Percentiles rank a stretch among this genome's conserved stretches.
These are phyloP conservation scores for Trametes maxima DNA, from an alignment of 768 basidiomycete species.

Conservation along the genomic window DNA sequence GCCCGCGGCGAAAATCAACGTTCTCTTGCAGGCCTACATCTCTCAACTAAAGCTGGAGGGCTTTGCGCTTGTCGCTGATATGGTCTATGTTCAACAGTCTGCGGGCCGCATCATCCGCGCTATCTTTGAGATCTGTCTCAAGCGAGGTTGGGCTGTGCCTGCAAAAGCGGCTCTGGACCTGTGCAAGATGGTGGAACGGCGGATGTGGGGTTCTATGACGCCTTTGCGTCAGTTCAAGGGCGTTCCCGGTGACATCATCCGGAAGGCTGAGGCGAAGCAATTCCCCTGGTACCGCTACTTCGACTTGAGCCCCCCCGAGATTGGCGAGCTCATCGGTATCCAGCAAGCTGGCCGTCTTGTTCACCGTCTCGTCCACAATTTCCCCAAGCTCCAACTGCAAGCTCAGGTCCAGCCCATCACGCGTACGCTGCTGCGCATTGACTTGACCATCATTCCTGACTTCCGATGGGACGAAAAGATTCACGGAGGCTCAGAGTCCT, in stretches of 20 bases:
- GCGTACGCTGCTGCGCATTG: slow-evolving; percentile 87
- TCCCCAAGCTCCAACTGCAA: slow-evolving; percentile 93
- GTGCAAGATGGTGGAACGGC: slow-evolving; percentile 94
- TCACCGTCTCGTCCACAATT: slow-evolving; percentile 91
- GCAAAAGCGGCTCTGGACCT: slow-evolving; percentile 89
- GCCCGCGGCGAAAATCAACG: slow-evolving; percentile 96
- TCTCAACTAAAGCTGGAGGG: slow-evolving; percentile 93
- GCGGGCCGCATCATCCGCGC: slow-evolving; percentile 96
- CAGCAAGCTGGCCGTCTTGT: slow-evolving; percentile 92
- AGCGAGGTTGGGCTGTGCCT: slow-evolving; percentile 96
- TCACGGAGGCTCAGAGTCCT: slow-evolving; percentile 86
- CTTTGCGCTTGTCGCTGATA: slow-evolving; percentile 84
- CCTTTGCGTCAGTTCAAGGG: slow-evolving; percentile 95
- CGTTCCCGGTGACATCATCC: slow-evolving; percentile 80
- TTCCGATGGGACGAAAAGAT: slow-evolving; percentile 98
- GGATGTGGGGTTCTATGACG: slow-evolving; percentile 98
- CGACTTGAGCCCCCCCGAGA: slow-evolving; percentile 87
- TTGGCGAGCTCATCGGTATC: slow-evolving; percentile 93
- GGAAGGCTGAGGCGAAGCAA: slow-evolving; percentile 96
- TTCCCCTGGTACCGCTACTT: slow-evolving; percentile 99
- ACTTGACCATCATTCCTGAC: slow-evolving; percentile 94
- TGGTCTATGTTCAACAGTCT: slow-evolving; percentile 97
- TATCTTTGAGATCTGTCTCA: slow-evolving; percentile 96
- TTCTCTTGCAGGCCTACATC: slow-evolving; percentile 91
- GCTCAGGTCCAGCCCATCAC: slow-evolving; percentile 98